Conservation (phyloP, 2,329 filamentous ascomycete species). For the Sarocladium kiliense region DNA sequence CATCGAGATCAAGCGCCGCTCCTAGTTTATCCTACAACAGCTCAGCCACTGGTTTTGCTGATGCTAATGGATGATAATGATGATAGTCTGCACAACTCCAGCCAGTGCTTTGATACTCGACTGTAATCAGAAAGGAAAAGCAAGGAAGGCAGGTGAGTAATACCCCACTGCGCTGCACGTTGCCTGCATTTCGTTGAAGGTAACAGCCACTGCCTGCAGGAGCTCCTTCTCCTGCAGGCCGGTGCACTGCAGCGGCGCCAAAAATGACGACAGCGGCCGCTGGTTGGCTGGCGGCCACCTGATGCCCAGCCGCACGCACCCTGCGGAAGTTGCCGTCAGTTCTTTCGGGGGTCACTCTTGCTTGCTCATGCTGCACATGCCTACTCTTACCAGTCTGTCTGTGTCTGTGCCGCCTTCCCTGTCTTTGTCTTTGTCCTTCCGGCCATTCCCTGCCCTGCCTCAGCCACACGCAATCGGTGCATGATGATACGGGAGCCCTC, state of each 20-base stretch:
- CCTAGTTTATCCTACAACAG: too few species aligned
- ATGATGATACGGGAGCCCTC: neutral
- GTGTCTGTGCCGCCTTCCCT: neutral
- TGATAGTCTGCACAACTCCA: too few species aligned
- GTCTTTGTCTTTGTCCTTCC: neutral
- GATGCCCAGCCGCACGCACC: constrained; percentile 2
- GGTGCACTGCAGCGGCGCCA: neutral
- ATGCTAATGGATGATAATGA: too few species aligned
- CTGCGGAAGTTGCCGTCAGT: constrained; percentile 5
- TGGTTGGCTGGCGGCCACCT: constrained; percentile 7
- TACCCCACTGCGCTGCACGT: neutral
- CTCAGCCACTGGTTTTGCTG: too few species aligned
- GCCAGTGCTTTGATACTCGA: too few species aligned
- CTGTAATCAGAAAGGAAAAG: neutral
- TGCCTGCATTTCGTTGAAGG: neutral
- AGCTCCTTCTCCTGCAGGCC: neutral
- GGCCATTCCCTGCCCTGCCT: neutral
- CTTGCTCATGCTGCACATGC: neutral
- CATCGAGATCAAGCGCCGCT: too few species aligned
- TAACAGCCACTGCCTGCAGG: neutral
- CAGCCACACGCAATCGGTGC: constrained; percentile 1
- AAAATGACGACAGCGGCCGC: constrained; percentile 6
- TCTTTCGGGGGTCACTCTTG: neutral
- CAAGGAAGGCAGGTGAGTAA: neutral
- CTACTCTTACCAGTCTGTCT: neutral